Base-by-base conservation (phyloP, 768 basidiomycete species). In the Aureoboletus auriporus region DNA sequence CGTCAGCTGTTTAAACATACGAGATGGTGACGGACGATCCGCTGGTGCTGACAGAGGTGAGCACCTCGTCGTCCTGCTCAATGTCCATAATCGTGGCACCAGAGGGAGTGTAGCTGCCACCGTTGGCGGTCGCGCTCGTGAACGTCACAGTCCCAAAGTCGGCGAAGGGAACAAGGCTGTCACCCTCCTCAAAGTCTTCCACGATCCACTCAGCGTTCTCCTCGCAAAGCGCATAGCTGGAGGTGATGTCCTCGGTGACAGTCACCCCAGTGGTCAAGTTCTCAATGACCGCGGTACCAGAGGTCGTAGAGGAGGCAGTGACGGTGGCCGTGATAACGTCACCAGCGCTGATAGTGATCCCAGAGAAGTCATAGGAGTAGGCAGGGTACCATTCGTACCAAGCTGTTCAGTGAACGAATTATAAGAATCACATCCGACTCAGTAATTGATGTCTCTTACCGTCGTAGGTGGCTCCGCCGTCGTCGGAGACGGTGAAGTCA, bases 321-420 rank as follows among this genome's bases (percentile, higher is more conserved):
- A 51, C 37, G 3, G 45, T 44, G 6, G 30, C 12, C 11, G 14
- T 29, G 37, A 52, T 40, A 11, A 9, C 13, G 8, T 52, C 42
- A 6, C 51, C 46, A 6, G 46, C 26, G 9, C 41, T 28, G 42
- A 47, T 28, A 8, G 1, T 4, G 27, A 51, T 31, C 8, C 26
- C 35, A 39, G 17, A 10, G 14, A 39, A 35, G 10, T 41, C 16
- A 12, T 9, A 14, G 31, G 17, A 4, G 6, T 5, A 2, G 3
- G 12, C 39, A 3, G 46, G 51, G 10, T 12, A 39, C 51, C 51
- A 52, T 11, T 52, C 33, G 31, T 36, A 42, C 50, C 45, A 51
- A 31, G 50, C 44, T 51, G 20, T 23, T 23, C 20, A 23, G 20
- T 23, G 20, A 23, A 23, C 20, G 20, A 23, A 23, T 23, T 23